Evolutionary conservation across 441 rosid genomes (phyloP).

Genomic region (Rhodomyrtus psidioides): DNA sequence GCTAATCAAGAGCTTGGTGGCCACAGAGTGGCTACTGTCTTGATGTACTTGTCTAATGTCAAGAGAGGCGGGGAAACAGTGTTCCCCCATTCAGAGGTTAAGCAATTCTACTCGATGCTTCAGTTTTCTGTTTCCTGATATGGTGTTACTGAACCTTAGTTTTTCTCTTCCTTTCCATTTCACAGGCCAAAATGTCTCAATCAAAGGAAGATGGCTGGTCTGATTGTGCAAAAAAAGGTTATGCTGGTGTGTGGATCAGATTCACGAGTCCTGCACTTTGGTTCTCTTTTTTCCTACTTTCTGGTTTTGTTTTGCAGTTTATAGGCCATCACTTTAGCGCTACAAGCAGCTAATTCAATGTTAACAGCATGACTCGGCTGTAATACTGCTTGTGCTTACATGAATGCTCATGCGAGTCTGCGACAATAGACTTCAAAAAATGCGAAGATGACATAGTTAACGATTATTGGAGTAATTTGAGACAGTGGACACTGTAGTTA

Average conservation of each 20-base stretch:
- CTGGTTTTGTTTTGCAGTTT: background rate
- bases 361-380: background rate
- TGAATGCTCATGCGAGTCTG: background rate
- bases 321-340: background rate
- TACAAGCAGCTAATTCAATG: background rate
- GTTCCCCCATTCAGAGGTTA: slow-evolving; percentile 74
- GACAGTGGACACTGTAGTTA: background rate
- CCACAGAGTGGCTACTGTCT: slow-evolving; percentile 82
- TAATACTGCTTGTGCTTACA: background rate
- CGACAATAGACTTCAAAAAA: background rate
- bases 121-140: background rate
- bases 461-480: background rate
- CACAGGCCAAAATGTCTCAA: slow-evolving; percentile 41
- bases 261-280: background rate
- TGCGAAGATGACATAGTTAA: background rate
- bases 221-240: slow-evolving; percentile 81
- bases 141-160: background rate
- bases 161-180: background rate
- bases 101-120: background rate
- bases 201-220: slow-evolving; percentile 64
- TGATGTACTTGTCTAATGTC: slow-evolving; percentile 86
- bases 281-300: too few relatives aligned
- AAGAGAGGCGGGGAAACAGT: slow-evolving; percentile 89
- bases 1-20: slow-evolving; percentile 71
- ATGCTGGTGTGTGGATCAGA: slow-evolving; percentile 50